Percentiles rank a stretch among this genome's conserved stretches.
Evolutionary conservation across 805 yeast genomes (phyloP).

Genomic region (Candida chilensis): DNA sequence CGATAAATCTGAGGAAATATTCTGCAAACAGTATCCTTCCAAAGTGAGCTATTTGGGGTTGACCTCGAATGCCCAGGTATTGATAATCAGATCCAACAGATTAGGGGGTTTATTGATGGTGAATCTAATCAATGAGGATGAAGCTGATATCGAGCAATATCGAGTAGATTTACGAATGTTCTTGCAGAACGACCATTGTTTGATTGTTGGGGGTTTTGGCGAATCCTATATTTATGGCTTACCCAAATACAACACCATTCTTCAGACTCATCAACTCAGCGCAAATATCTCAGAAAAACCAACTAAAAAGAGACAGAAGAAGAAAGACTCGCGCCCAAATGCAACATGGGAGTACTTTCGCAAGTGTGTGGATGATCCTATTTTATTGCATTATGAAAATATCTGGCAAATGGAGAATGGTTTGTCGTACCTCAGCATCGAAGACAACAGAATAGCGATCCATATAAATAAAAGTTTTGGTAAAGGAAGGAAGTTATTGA

Average conservation of each 20-base stretch:
- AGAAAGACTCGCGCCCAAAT: neutral
- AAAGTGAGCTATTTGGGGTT: neutral
- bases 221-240: neutral
- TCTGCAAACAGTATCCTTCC: neutral
- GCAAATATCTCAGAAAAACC: too few relatives aligned
- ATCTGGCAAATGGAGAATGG: neutral
- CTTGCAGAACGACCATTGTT: neutral
- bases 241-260: neutral
- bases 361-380: neutral
- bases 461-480: neutral
- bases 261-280: too few relatives aligned
- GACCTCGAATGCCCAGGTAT: slow-evolving; percentile 1
- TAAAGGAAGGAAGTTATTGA: neutral
- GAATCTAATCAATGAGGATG: neutral
- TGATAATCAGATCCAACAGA: neutral
- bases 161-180: neutral
- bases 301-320: neutral
- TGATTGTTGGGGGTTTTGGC: neutral
- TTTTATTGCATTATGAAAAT: neutral
- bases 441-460: neutral
- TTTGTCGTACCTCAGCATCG: neutral
- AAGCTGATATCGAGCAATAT: neutral
- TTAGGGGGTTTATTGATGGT: neutral
- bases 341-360: neutral
- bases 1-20: neutral